Conservation (phyloP, 352 stramenopile genomes). For the Elongisporangium prolatum region DNA sequence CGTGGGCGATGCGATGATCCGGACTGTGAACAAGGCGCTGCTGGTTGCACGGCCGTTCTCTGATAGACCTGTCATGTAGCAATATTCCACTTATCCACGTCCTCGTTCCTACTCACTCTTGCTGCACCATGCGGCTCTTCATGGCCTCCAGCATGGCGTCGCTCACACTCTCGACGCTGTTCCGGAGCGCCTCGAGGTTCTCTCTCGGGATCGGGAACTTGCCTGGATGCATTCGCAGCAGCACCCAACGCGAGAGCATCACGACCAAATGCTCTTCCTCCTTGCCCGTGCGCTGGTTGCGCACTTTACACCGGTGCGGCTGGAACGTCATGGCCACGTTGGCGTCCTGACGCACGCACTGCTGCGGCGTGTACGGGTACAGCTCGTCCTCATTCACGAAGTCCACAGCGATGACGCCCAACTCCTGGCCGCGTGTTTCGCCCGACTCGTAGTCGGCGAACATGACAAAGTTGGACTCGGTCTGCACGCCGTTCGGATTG, state of each 20-base stretch:
- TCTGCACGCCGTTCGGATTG: conserved; percentile 23
- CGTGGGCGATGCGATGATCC: conserved; percentile 27
- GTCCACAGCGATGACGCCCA: conserved; percentile 26
- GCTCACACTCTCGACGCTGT: conserved; percentile 15
- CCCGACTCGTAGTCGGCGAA: conserved; percentile 18
- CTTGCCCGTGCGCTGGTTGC: conserved; percentile 12
- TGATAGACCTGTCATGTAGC: neutral
- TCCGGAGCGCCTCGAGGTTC: conserved; percentile 16
- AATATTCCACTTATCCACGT: neutral
- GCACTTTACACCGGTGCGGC: conserved; percentile 14
- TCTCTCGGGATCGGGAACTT: conserved; percentile 5
- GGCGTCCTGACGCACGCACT: conserved; percentile 27
- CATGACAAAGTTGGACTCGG: conserved; percentile 38
- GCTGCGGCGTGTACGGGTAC: conserved; percentile 22
- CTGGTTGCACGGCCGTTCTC: neutral
- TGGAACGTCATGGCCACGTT: conserved; percentile 27
- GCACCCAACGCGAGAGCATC: conserved; percentile 20
- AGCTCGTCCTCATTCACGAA: conserved; percentile 30
- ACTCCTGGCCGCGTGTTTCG: conserved; percentile 1
- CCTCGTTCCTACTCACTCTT: neutral
- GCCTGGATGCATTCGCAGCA: conserved; percentile 20
- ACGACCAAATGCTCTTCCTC: conserved; percentile 21
- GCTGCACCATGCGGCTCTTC: neutral
- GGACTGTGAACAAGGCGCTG: conserved; percentile 10
- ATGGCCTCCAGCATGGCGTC: conserved; percentile 23